These are phyloP conservation scores for Lactifluus piperatus DNA, from an alignment of 768 basidiomycete species.

Conservation along the genomic window DNA sequence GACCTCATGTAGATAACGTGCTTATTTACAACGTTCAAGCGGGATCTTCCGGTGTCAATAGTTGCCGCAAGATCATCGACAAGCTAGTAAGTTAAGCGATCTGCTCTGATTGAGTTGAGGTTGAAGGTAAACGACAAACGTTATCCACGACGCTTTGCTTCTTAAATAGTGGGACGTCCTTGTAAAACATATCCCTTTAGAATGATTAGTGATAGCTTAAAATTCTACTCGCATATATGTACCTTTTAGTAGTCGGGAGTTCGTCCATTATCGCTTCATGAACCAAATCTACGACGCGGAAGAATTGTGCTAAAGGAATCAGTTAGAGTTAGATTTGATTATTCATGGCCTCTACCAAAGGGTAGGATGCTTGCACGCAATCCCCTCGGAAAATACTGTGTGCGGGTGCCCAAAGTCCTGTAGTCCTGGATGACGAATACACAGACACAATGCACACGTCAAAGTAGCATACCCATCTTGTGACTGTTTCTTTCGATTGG, in stretches of 20 bases:
- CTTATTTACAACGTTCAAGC: constrained; percentile 65
- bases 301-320: constrained; percentile 49
- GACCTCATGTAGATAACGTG: neutral
- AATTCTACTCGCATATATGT: neutral
- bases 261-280: constrained; percentile 54
- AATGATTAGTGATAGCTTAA: neutral
- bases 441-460: neutral
- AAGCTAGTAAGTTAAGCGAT: constrained; percentile 39
- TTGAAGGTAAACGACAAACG: constrained; percentile 32
- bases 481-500: constrained; percentile 29
- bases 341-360: constrained; percentile 30
- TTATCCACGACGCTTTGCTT: constrained; percentile 72
- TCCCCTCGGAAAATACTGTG: constrained; percentile 31
- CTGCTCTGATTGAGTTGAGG: neutral
- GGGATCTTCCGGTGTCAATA: constrained; percentile 58
- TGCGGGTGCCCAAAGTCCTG: constrained; percentile 23
- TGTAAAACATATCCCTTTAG: constrained; percentile 79
- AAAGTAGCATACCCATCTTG: constrained; percentile 26
- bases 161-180: constrained; percentile 70
- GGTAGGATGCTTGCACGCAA: constrained; percentile 32
- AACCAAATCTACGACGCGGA: constrained; percentile 56
- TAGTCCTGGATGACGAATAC: neutral
- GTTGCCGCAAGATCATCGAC: constrained; percentile 89
- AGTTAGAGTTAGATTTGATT: neutral
- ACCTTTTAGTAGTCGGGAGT: constrained; percentile 32